Evolutionary conservation across 768 basidiomycete genomes (phyloP), one percentile per base, ranked within the genome.

Genomic region (Termitomyces sp.): DNA sequence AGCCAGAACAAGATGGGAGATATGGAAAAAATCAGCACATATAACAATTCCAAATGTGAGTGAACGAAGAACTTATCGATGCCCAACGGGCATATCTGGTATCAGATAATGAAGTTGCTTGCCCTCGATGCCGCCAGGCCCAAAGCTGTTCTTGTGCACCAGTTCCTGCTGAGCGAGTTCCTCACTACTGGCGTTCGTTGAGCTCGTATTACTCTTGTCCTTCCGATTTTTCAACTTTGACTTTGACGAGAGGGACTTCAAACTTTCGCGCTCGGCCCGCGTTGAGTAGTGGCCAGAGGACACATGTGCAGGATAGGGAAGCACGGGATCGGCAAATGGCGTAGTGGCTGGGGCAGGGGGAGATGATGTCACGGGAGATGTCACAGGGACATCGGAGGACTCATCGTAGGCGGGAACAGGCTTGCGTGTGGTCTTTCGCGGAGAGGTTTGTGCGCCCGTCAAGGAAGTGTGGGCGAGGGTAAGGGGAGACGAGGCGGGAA

Each of bases 141-240:
- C 67, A 42, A 69, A 69, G 52, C 67, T 68, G 52, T 53, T 68
- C 49, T 69, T 69, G 46, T 69, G 68, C 5, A n/a, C 60, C 35
- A 69, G 53, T 9, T 42, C 54, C 44, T 24, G 55, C 20, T 9
- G 39, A 28, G 6, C 44, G 18, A 63, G 12, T 15, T 60, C 55
- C 46, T 65, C 64, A 35, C 56, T 50, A 32, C 64, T 65, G 13
- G 55, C 53, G 4, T 60, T 65, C 24, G 57, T 9, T 33, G 59
- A 65, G 36, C 56, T 59, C 22, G 53, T 44, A 24, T 58, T 42
- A 20, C 46, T 48, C 45, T 33, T 54, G n/a, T 53, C 58, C 24
- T 46, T 55, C 13, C 51, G 54, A 8, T 55, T 22, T 38, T 65
- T 61, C 24, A 42, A 48, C 42, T 57, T 62, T 15, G 63, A 54